A percentile compares a stretch with the other conserved stretches of the same genome.
Evolutionary conservation across 73 alveolate genomes (phyloP).

Genomic region (Paramecium biaurelia): DNA sequence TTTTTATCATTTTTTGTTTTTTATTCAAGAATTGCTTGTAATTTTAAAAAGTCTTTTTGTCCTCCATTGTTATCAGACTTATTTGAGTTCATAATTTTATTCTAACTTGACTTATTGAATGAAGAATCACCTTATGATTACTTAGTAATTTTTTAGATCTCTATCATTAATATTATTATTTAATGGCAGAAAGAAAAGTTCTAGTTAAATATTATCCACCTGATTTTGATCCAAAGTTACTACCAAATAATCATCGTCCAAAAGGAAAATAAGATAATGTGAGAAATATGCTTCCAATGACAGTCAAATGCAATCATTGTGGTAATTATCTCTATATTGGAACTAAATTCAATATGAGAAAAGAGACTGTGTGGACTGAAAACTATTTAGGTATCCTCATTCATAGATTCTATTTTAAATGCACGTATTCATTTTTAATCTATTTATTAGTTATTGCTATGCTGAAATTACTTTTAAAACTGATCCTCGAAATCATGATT

Average conservation of each 20-base stretch:
- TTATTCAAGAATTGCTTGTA: neutral
- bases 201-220: conserved; percentile 96
- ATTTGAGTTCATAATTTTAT: neutral
- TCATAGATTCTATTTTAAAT: conserved; percentile 94
- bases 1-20: neutral
- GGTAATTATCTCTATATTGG: conserved; percentile 98
- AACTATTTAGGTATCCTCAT: conserved; percentile 95
- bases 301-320: conserved; percentile 91
- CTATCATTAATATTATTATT: neutral
- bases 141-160: neutral
- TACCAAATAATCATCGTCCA: conserved; percentile 78
- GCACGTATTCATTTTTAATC: conserved; percentile 65
- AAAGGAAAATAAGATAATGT: conserved; percentile 85
- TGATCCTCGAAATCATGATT: conserved; percentile 98
- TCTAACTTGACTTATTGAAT: neutral
- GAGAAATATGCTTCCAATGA: conserved; percentile 97
- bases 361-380: conserved; percentile 93
- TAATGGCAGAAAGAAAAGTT: conserved; percentile 96
- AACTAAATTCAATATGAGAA: conserved; percentile 97
- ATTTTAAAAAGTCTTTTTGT: neutral
- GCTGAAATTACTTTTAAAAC: conserved; percentile 98
- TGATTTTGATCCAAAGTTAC: conserved; percentile 94
- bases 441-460: conserved; percentile 74
- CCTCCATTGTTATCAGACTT: neutral
- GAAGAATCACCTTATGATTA: neutral